Evolutionary conservation across 208 protist species (phyloP), one percentile per base, ranked within the genome.

Genomic region (Crithidia fasciculata): DNA sequence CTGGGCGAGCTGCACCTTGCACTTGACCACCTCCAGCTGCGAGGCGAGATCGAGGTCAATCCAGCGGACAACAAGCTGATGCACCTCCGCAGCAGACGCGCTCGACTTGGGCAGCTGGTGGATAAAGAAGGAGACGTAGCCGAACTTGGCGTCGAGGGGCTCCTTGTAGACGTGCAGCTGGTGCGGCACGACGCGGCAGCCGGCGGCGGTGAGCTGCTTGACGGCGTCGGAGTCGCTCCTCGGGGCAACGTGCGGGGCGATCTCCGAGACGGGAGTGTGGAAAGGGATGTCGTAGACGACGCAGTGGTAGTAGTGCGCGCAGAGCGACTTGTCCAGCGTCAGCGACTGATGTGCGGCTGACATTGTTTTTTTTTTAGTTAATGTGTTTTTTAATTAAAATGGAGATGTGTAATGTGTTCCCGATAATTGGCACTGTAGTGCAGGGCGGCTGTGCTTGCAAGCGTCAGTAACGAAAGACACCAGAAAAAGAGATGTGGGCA

Each of bases 121-220:
- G 37, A 94, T 53, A 68, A 89, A 87, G 62, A 85, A 96, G 37
- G 78, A 82, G 36, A 90, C 71, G 69, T 88, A 92, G 12, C 91
- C 91, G 72, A 96, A 94, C 72, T 96, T 96, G 15, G 15, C 59
- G 18, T 80, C 62, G 43, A 96, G 83, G 0, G 82, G 62, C 54
- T 96, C 91, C 77, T 96, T 96, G 79, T 90, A 96, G 41, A 90
- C 74, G 59, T 93, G 86, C 60, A 96, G 80, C 52, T 83, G 84
- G 45, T 92, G 87, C 8, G 88, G 89, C 61, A 94, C 85, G 70
- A 94, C 65, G 15, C 74, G 80, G 67, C 74, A 83, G 10, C 83
- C 81, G 8, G 66, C 47, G 4, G 4, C 43, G 2, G 63, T 43
- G 8, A 96, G 82, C 13, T 74, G 16, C 57, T 62, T 62, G n/a